Conservation (phyloP, 495 filamentous ascomycete species). For the Xylaria palmicola region DNA sequence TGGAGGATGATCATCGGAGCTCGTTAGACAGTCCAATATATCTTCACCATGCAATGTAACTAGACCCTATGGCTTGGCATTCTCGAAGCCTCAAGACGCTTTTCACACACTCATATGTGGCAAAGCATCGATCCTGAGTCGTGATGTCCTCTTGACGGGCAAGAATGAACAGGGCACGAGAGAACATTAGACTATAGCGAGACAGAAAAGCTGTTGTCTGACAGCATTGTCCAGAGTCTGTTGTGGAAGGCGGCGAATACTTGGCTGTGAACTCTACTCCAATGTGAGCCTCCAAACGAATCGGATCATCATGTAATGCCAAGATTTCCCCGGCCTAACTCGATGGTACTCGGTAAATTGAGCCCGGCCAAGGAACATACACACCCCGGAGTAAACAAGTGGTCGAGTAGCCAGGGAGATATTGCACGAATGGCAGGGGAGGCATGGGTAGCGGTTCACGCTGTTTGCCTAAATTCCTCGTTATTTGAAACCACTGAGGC, state of each 20-base stretch:
- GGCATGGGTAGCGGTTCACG: neutral
- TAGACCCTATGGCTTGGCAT: slow-evolving; percentile 13
- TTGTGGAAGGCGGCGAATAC: neutral
- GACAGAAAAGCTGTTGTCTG: neutral
- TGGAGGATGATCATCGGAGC: slow-evolving; percentile 19
- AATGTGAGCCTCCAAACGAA: slow-evolving; percentile 19
- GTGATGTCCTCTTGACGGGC: neutral
- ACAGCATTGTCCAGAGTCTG: neutral
- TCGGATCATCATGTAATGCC: slow-evolving; percentile 16
- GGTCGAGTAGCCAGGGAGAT: neutral
- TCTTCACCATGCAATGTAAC: slow-evolving; percentile 15
- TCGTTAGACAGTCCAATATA: slow-evolving; percentile 24
- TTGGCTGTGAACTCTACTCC: neutral
- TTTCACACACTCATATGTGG: slow-evolving; percentile 2
- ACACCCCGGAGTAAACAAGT: neutral
- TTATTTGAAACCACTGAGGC: slow-evolving; percentile 10
- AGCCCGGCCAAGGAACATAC: slow-evolving; percentile 16
- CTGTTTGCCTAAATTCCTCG: slow-evolving; percentile 10
- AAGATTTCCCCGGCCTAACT: slow-evolving; percentile 27
- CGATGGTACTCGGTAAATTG: slow-evolving; percentile 22
- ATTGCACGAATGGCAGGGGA: slow-evolving; percentile 8
- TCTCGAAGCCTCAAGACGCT: neutral
- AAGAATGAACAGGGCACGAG: neutral
- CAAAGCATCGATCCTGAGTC: neutral
- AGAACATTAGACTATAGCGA: neutral